Conservation (phyloP, 352 stramenopile species). For the Lagenidium giganteum region DNA sequence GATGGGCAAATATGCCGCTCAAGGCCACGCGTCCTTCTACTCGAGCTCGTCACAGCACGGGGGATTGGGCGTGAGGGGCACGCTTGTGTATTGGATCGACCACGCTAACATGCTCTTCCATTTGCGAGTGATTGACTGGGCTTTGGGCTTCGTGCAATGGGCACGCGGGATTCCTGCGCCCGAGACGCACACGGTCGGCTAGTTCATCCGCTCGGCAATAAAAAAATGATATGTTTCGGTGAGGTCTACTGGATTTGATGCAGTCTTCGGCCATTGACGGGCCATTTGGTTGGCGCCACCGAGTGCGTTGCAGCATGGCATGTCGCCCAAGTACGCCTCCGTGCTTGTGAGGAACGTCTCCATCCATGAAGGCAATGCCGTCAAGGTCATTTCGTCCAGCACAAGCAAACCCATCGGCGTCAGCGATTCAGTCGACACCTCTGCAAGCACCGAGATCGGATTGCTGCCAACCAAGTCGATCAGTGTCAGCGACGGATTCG, state of each 20-base stretch:
- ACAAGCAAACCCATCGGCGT: too few species aligned
- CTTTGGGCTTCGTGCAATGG: constrained; percentile 37
- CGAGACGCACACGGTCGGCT: constrained; percentile 38
- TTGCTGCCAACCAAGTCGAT: too few species aligned
- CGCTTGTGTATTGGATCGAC: constrained; percentile 52
- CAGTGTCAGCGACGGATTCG: too few species aligned
- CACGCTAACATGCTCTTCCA: constrained; percentile 60
- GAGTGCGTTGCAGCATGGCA: too few species aligned
- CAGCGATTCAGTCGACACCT: too few species aligned
- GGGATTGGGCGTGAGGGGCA: constrained; percentile 12
- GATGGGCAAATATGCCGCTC: constrained; percentile 68
- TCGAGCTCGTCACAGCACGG: constrained; percentile 4
- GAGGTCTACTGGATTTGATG: too few species aligned
- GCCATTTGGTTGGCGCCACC: too few species aligned
- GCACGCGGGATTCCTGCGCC: constrained; percentile 19
- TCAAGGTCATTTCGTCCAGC: constrained; percentile 1
- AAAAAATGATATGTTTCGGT: too few species aligned
- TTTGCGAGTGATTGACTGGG: constrained; percentile 52
- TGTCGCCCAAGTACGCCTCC: too few species aligned
- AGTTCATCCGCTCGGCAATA: too few species aligned
- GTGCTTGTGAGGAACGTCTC: constrained; percentile 2
- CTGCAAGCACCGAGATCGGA: too few species aligned
- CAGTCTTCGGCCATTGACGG: too few species aligned
- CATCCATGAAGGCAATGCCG: not conserved
- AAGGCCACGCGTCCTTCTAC: constrained; percentile 52